phyloP scores from a whole-genome alignment of 441 rosid genomes.

The Biscutella auriculata region DNA sequence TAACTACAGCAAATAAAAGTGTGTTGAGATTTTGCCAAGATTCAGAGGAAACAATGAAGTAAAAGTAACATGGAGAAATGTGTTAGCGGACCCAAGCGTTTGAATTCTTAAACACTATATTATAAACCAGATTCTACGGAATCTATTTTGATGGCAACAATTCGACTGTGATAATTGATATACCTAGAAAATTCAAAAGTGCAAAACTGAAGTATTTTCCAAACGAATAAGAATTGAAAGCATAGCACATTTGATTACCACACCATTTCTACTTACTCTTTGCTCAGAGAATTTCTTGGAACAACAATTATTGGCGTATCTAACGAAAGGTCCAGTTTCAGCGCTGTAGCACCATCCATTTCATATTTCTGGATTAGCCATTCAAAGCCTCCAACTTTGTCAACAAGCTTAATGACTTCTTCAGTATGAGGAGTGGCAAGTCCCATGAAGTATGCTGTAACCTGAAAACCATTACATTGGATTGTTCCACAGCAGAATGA shows the following conservation, averaged over 20 bases:
- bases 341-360: conserved; percentile 90
- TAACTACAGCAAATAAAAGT: conserved; percentile 44
- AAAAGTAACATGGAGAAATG: not conserved
- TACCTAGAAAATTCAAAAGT: not conserved
- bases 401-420: conserved; percentile 94
- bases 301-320: conserved; percentile 89
- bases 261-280: conserved; percentile 54
- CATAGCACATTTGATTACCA: conserved; percentile 3
- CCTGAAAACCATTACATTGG: conserved; percentile 37
- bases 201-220: conserved; percentile 1
- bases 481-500: conserved; percentile 11
- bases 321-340: conserved; percentile 88
- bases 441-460: conserved; percentile 88
- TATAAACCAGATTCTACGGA: not conserved
- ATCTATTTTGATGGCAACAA: conserved; percentile 7
- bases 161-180: not conserved
- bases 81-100: conserved; percentile 8
- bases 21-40: conserved; percentile 5
- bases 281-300: conserved; percentile 78
- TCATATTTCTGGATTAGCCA: conserved; percentile 94
- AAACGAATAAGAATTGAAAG: not conserved
- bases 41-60: conserved; percentile 3
- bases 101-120: not conserved
- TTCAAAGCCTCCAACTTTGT: conserved; percentile 97
- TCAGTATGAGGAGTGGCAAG: conserved; percentile 92